A percentile compares a stretch with the other conserved stretches of the same genome.
These are phyloP conservation scores for Claviceps paspali DNA, from an alignment of 2,329 filamentous ascomycete genomes.

Conservation along the genomic window DNA sequence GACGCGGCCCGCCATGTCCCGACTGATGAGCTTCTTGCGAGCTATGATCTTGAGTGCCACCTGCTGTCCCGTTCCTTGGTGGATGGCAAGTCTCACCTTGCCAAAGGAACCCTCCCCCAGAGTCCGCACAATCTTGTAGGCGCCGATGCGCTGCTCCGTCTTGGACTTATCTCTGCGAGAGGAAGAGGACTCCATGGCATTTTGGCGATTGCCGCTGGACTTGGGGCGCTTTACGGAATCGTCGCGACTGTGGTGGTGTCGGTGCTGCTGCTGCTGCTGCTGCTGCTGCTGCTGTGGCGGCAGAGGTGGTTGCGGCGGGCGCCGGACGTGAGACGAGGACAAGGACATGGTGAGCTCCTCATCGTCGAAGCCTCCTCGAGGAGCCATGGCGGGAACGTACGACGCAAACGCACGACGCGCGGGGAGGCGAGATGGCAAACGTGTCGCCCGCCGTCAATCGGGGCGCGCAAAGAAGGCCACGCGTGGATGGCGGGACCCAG, in stretches of 20 bases:
- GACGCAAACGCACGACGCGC: not conserved
- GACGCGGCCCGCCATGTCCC: constrained; percentile 95
- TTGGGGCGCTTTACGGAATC: constrained; percentile 12
- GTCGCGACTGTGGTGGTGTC: constrained; percentile 9
- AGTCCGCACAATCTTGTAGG: constrained; percentile 81
- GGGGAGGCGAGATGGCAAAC: not conserved
- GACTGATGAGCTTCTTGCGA: constrained; percentile 85
- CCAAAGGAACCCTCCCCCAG: constrained; percentile 95
- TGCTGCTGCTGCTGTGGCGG: constrained; percentile 12
- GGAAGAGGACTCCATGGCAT: constrained; percentile 20
- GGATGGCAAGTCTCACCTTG: constrained; percentile 93
- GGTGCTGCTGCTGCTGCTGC: constrained; percentile 12
- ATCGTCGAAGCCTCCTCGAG: constrained; percentile 51
- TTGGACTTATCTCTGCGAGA: constrained; percentile 31
- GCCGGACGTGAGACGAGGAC: constrained; percentile 47
- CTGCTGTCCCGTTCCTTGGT: constrained; percentile 83
- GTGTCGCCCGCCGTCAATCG: constrained; percentile 1
- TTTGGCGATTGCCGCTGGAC: constrained; percentile 14
- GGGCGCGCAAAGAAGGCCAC: not conserved
- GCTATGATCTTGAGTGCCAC: constrained; percentile 97
- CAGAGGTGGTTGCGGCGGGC: constrained; percentile 21
- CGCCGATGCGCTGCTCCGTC: constrained; percentile 72
- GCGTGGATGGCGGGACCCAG: not conserved
- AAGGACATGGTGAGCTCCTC: constrained; percentile 72
- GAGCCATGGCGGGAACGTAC: constrained; percentile 32